Evolutionary conservation across 2,329 filamentous ascomycete species (phyloP).

Genomic region (Berkeleyomyces basicola): DNA sequence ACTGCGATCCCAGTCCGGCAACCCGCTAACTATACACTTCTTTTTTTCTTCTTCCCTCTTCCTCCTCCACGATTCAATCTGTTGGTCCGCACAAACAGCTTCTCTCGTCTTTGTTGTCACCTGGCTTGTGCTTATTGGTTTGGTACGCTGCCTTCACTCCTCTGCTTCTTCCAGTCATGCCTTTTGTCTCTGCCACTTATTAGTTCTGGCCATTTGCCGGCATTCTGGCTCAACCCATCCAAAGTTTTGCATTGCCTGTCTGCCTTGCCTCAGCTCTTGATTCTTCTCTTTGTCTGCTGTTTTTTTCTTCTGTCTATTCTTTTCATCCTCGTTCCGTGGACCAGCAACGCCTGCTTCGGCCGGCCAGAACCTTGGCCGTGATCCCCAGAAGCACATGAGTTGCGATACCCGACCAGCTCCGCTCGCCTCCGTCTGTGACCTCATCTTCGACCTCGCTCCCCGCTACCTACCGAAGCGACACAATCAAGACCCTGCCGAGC

Average conservation of each 20-base stretch:
- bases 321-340: neutral
- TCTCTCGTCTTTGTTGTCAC: constrained; percentile 11
- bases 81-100: neutral
- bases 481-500: too few relatives aligned
- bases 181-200: constrained; percentile 5
- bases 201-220: constrained; percentile 10
- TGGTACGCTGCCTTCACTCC: neutral
- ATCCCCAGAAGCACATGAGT: neutral
- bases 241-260: neutral
- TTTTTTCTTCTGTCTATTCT: neutral
- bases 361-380: neutral
- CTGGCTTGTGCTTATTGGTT: neutral
- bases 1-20: neutral
- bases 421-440: neutral
- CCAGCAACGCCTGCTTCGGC: neutral
- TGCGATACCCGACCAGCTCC: neutral
- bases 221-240: constrained; percentile 1
- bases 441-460: neutral
- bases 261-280: too few relatives aligned
- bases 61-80: neutral
- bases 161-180: constrained; percentile 1
- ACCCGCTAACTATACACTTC: neutral
- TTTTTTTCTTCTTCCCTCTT: neutral
- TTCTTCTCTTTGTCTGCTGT: neutral
- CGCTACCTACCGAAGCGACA: too few relatives aligned